Evolutionary conservation across 1,139 yeast genomes (phyloP).

Genomic region (Komagataea norvegica): DNA sequence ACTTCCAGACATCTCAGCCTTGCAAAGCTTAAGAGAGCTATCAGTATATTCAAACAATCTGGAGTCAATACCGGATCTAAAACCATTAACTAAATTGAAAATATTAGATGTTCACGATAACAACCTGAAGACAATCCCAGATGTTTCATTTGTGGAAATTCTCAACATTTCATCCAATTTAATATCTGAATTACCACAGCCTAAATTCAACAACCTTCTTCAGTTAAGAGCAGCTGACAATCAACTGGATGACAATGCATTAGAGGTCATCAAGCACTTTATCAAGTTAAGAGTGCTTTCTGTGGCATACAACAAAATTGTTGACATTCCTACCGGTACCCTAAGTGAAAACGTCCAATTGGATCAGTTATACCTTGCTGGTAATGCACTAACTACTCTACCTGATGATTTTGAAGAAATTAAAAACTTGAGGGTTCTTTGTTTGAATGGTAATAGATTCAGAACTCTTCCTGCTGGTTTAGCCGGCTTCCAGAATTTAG

Average conservation of each 20-base stretch:
- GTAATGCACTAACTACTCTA: constrained; percentile 71
- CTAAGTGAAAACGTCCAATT: constrained; percentile 53
- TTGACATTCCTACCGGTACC: constrained; percentile 77
- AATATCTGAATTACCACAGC: constrained; percentile 32
- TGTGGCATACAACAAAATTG: constrained; percentile 75
- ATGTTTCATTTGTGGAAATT: constrained; percentile 54
- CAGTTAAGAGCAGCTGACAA: constrained; percentile 75
- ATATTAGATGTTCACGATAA: constrained; percentile 82
- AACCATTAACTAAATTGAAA: constrained; percentile 55
- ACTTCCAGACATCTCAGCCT: constrained; percentile 65
- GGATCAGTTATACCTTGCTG: constrained; percentile 73
- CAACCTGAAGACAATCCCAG: constrained; percentile 68
- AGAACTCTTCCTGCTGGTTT: constrained; percentile 88
- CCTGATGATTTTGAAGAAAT: constrained; percentile 78
- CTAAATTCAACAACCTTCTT: constrained; percentile 49
- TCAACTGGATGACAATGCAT: constrained; percentile 71
- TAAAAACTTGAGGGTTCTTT: constrained; percentile 54
- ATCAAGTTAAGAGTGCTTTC: constrained; percentile 60
- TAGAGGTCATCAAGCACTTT: constrained; percentile 62
- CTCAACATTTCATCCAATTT: constrained; percentile 80
- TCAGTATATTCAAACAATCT: constrained; percentile 75
- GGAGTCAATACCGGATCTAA: constrained; percentile 67
- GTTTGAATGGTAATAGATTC: constrained; percentile 77
- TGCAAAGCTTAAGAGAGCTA: constrained; percentile 56
- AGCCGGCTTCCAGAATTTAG: constrained; percentile 59